Conservation (phyloP, 305 asterid species). For the Fraxinus sp. region DNA sequence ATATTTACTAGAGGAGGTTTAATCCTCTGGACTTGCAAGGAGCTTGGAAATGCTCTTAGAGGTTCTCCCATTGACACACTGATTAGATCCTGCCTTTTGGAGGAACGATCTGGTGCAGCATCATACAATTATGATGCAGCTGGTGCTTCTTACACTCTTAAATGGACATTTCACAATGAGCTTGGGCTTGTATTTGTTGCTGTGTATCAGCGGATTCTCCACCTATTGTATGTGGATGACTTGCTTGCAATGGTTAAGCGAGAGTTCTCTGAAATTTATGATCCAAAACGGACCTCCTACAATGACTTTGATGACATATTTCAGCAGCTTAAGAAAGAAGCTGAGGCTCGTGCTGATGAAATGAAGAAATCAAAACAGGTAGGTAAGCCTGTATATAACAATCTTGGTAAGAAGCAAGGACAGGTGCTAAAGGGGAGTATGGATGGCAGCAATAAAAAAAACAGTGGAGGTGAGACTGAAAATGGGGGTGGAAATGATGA, state of each 20-base stretch:
- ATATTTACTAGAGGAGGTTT: conserved; percentile 90
- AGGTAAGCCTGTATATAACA: conserved; percentile 46
- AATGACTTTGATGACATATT: conserved; percentile 64
- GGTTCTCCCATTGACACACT: conserved; percentile 86
- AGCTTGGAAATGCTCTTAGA: conserved; percentile 83
- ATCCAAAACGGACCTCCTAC: conserved; percentile 64
- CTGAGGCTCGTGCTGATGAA: conserved; percentile 90
- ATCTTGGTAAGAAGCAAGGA: conserved; percentile 68
- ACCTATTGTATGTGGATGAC: conserved; percentile 88
- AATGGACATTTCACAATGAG: conserved; percentile 92
- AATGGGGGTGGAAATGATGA: conserved; percentile 52
- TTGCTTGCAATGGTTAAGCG: conserved; percentile 77
- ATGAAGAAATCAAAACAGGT: conserved; percentile 75
- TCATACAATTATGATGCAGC: conserved; percentile 79
- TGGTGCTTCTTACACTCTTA: conserved; percentile 84
- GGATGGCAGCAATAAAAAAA: conserved; percentile 75
- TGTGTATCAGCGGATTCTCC: conserved; percentile 82
- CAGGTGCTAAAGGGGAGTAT: conserved; percentile 48
- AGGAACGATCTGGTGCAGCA: conserved; percentile 86
- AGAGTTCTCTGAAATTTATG: conserved; percentile 69
- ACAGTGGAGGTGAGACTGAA: conserved; percentile 64
- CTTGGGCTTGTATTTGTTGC: conserved; percentile 89
- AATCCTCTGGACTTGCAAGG: conserved; percentile 96
- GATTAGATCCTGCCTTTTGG: conserved; percentile 92
- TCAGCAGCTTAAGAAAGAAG: conserved; percentile 86